Conservation (phyloP, 1,139 yeast species). For the Taphrina flavorubra region DNA sequence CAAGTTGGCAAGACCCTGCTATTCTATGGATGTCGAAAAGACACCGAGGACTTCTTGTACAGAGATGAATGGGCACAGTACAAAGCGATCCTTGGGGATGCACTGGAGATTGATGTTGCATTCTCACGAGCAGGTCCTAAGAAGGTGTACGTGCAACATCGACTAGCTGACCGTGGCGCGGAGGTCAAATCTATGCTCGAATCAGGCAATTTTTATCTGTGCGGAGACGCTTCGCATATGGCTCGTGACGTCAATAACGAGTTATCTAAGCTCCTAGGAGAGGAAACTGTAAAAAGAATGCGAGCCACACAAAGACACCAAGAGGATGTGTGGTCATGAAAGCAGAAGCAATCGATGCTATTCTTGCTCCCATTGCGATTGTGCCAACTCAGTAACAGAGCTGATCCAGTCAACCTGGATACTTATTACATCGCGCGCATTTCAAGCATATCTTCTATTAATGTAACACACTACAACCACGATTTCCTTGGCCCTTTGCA, state of each 20-base stretch:
- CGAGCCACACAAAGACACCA: constrained; percentile 88
- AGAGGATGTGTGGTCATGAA: constrained; percentile 86
- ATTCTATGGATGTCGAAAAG: constrained; percentile 65
- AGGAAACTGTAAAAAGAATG: constrained; percentile 76
- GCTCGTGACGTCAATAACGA: constrained; percentile 92
- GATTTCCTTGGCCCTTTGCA: too few relatives aligned
- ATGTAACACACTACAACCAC: too few relatives aligned
- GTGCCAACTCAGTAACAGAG: too few relatives aligned
- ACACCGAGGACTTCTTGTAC: constrained; percentile 46
- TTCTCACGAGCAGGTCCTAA: constrained; percentile 73
- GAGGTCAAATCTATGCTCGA: constrained; percentile 57
- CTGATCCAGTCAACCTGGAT: too few relatives aligned
- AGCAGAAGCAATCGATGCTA: background rate
- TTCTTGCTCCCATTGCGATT: background rate
- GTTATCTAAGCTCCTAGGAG: constrained; percentile 72
- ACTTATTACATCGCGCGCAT: background rate
- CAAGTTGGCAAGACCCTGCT: constrained; percentile 74
- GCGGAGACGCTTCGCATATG: constrained; percentile 97
- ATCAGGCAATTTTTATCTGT: constrained; percentile 83
- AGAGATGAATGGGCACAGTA: constrained; percentile 54
- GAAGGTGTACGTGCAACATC: constrained; percentile 89
- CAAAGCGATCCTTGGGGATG: constrained; percentile 65
- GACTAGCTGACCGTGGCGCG: constrained; percentile 62
- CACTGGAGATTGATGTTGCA: constrained; percentile 77
- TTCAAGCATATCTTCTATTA: background rate